Evolutionary conservation across 129 eudicot genomes (phyloP), one percentile per base, ranked within the genome.

Genomic region (Escallonia herrerae): DNA sequence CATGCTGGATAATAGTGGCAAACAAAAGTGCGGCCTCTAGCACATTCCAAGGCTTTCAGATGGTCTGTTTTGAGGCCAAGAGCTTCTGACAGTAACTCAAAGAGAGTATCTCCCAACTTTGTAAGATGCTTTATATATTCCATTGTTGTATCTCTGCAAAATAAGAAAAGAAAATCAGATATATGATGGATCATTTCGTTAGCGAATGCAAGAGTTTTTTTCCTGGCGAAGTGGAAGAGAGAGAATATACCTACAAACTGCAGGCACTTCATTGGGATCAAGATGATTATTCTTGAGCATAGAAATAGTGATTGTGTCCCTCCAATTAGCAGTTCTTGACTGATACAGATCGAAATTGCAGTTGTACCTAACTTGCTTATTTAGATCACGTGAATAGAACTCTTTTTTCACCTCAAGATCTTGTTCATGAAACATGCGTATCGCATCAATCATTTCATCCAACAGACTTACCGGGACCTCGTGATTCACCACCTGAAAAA

Each of bases 401-500:
- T 67, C 44, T n/a, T 74, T 74, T 79, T 74, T 82, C 54, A 63
- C 74, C 73, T 79, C 83, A 7, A 15, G 52, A 5, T 83, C 83
- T 56, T 74, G 80, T 69, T 81, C 91, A 60, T 72, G 75, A 59
- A 85, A 85, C 39, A 52, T 40, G 40, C 59, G 15, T 12, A 74
- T 74, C 1, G 67, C 91, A 6, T 59, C 65, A 15, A 75, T 38
- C 69, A 72, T 64, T 50, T 73, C 72, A 42, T 70, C 72, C 87
- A 78, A 62, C 1, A 76, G 46, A 4, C 47, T 15, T 2, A 2
- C 43, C 0, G 80, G 72, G 58, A 86, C 71, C 3, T 83, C 87
- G 55, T 85, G 91, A 60, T 85, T 85, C 8, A 82, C 72, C 11
- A 79, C 56, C 72, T 82, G 87, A 54, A 85, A 85, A 62, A 82